phyloP scores from a whole-genome alignment of 2,329 filamentous ascomycete genomes.

The Botryotinia globosa region DNA sequence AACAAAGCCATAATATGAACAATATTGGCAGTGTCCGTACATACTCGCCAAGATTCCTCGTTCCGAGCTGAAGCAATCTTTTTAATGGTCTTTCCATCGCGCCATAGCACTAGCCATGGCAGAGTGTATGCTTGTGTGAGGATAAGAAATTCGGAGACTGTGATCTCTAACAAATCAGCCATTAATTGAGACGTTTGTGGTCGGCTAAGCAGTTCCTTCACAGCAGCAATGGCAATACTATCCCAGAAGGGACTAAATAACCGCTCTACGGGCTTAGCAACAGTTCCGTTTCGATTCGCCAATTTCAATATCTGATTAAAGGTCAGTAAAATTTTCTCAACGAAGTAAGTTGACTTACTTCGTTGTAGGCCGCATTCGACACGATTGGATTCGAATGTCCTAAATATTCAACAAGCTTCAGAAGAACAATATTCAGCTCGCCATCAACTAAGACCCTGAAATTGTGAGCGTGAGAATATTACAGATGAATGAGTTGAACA shows the following conservation, averaged over 20 bases:
- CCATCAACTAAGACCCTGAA: slow-evolving; percentile 68
- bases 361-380: slow-evolving; percentile 77
- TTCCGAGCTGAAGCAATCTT: slow-evolving; percentile 77
- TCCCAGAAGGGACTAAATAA: slow-evolving; percentile 88
- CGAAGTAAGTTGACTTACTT: slow-evolving; percentile 50
- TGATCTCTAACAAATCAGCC: slow-evolving; percentile 76
- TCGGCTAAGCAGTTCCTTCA: slow-evolving; percentile 74
- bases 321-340: background rate
- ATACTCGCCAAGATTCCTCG: slow-evolving; percentile 55
- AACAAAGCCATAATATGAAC: slow-evolving; percentile 58
- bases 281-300: slow-evolving; percentile 61
- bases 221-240: slow-evolving; percentile 74
- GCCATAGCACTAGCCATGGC: slow-evolving; percentile 79
- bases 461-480: slow-evolving; percentile 20
- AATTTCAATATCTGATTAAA: slow-evolving; percentile 63
- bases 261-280: slow-evolving; percentile 60
- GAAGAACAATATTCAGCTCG: slow-evolving; percentile 80
- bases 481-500: slow-evolving; percentile 27
- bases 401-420: slow-evolving; percentile 81
- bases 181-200: slow-evolving; percentile 81
- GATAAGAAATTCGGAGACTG: slow-evolving; percentile 69
- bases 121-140: slow-evolving; percentile 78
- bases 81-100: slow-evolving; percentile 73
- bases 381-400: slow-evolving; percentile 79
- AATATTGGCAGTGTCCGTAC: slow-evolving; percentile 56